Percentiles rank a stretch among this genome's conserved stretches.
These are phyloP conservation scores for Styphnolobium japonicum DNA, from an alignment of 306 rosid genomes.

Conservation along the genomic window DNA sequence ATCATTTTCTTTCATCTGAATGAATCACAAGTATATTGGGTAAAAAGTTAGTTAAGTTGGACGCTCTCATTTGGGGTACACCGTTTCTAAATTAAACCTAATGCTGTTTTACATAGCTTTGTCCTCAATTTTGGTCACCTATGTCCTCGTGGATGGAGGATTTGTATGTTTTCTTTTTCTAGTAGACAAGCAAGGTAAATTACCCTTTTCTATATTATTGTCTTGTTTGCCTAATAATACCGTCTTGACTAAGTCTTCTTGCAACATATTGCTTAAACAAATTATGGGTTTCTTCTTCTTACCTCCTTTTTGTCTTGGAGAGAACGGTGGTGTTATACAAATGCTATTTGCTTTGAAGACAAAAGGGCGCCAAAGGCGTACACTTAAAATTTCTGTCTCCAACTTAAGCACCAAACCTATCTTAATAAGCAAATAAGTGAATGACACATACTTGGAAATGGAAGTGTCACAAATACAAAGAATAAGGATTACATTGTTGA, in stretches of 20 bases:
- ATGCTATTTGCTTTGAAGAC: neutral
- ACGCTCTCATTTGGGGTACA: neutral
- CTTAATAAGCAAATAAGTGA: neutral
- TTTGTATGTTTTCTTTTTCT: neutral
- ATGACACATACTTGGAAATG: neutral
- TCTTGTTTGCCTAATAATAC: neutral
- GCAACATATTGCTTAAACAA: neutral
- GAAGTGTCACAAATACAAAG: neutral
- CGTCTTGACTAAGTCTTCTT: neutral
- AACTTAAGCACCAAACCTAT: neutral
- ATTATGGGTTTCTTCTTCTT: neutral
- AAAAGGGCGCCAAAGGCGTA: neutral
- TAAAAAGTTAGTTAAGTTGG: neutral
- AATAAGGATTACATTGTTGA: conserved; percentile 3
- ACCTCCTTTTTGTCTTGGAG: neutral
- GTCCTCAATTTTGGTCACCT: neutral
- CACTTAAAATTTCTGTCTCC: neutral
- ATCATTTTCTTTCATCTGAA: neutral
- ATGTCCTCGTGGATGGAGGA: neutral
- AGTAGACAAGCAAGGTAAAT: neutral
- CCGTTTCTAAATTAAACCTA: neutral
- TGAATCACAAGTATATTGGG: neutral
- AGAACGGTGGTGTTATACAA: neutral
- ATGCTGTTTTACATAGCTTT: neutral
- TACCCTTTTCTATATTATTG: neutral